Conservation (phyloP, 306 rosid species). For the Cucumis hystrix region DNA sequence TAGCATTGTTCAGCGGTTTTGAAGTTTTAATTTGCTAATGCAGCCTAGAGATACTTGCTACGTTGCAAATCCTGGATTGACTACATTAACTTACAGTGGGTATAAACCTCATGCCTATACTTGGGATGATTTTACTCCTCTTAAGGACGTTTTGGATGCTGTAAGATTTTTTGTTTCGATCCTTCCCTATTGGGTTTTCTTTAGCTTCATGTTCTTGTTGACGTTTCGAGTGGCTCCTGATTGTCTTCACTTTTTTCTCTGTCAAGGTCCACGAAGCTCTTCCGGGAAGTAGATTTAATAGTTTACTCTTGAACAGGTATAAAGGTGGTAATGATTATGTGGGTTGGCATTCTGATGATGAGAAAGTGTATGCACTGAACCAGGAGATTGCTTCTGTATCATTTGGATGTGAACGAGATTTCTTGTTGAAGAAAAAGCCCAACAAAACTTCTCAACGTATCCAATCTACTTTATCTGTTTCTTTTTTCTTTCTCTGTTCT, state of each 20-base stretch:
- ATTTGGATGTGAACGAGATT: slow-evolving; percentile 83
- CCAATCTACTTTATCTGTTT: not conserved
- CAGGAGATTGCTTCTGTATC: slow-evolving; percentile 86
- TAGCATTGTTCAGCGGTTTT: not conserved
- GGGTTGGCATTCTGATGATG: slow-evolving; percentile 97
- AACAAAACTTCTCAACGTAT: slow-evolving; percentile 38
- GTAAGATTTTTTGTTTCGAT: slow-evolving; percentile 25
- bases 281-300: slow-evolving; percentile 83
- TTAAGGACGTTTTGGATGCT: slow-evolving; percentile 58
- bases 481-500: not conserved
- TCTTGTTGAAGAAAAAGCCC: slow-evolving; percentile 59
- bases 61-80: slow-evolving; percentile 74
- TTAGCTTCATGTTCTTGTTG: not conserved
- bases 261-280: slow-evolving; percentile 73
- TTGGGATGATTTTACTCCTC: slow-evolving; percentile 79
- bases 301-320: slow-evolving; percentile 81
- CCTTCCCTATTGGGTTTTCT: not conserved
- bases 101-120: slow-evolving; percentile 65
- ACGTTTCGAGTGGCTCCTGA: not conserved
- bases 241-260: slow-evolving; percentile 6
- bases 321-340: slow-evolving; percentile 72
- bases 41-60: slow-evolving; percentile 93
- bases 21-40: slow-evolving; percentile 5
- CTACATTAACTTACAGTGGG: slow-evolving; percentile 66
- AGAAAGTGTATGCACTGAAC: slow-evolving; percentile 66